A percentile compares a stretch with the other conserved stretches of the same genome.
Evolutionary conservation across 2,329 filamentous ascomycete genomes (phyloP).

Genomic region (Zymoseptoria ardabiliae): DNA sequence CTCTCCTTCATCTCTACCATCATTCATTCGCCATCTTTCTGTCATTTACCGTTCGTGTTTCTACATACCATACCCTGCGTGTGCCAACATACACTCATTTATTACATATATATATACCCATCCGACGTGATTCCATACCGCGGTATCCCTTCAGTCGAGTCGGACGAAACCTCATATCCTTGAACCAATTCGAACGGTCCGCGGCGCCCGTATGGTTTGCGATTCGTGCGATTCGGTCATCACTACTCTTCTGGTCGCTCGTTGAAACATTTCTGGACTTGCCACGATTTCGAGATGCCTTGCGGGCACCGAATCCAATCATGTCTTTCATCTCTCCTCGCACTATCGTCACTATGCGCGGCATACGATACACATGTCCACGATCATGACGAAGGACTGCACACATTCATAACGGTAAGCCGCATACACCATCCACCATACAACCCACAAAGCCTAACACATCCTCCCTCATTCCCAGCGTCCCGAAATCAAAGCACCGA

Average conservation of each 20-base stretch:
- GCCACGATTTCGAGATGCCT: background rate
- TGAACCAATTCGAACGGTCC: background rate
- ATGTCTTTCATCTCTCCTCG: background rate
- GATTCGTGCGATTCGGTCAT: background rate
- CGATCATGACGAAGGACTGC: slow-evolving; percentile 5
- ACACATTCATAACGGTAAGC: slow-evolving; percentile 5
- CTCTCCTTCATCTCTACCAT: background rate
- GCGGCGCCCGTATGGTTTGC: background rate
- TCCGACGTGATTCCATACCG: background rate
- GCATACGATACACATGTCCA: slow-evolving; percentile 1
- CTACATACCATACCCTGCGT: background rate
- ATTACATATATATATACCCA: background rate
- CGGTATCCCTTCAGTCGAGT: background rate
- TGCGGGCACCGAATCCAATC: background rate
- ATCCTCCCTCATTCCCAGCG: slow-evolving; percentile 1
- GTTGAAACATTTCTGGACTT: background rate
- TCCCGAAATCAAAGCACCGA: slow-evolving; percentile 16
- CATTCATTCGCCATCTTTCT: background rate
- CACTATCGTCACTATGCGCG: background rate
- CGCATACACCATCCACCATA: background rate
- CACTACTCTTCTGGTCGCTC: background rate
- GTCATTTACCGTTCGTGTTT: background rate
- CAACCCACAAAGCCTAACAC: background rate
- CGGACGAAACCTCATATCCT: background rate
- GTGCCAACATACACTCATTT: background rate